A percentile compares a stretch with the other conserved stretches of the same genome.
Evolutionary conservation across 2,329 filamentous ascomycete species (phyloP).

Genomic region (Aspergillus persii): DNA sequence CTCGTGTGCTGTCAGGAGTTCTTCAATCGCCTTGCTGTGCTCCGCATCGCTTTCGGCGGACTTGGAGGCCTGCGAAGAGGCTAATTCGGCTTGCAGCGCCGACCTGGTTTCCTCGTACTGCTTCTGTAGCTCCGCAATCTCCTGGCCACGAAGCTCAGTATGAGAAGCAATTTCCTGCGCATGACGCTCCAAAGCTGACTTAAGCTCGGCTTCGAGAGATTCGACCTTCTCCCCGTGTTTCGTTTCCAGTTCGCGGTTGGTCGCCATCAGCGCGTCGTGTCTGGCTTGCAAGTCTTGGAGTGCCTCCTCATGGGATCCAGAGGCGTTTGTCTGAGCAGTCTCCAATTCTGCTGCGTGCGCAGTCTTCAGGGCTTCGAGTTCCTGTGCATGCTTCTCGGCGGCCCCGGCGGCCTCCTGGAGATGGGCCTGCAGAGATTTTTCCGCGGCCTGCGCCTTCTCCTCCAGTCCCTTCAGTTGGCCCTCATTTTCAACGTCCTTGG

Average conservation of each 20-base stretch:
- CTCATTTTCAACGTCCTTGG: constrained; percentile 37
- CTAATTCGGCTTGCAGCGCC: constrained; percentile 38
- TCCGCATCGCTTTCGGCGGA: constrained; percentile 36
- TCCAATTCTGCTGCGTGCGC: constrained; percentile 37
- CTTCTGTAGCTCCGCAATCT: constrained; percentile 35
- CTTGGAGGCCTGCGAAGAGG: constrained; percentile 34
- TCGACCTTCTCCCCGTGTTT: constrained; percentile 32
- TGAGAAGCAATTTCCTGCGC: constrained; percentile 30
- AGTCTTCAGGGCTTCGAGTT: constrained; percentile 34
- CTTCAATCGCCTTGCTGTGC: constrained; percentile 41
- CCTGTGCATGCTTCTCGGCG: constrained; percentile 34
- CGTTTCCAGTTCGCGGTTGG: constrained; percentile 29
- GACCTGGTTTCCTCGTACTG: constrained; percentile 33
- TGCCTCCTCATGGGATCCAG: constrained; percentile 29
- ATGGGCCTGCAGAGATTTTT: constrained; percentile 36
- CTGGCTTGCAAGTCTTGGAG: constrained; percentile 34
- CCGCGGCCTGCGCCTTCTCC: constrained; percentile 34
- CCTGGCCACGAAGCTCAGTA: constrained; percentile 24
- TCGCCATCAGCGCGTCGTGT: constrained; percentile 31
- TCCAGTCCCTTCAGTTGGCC: constrained; percentile 32
- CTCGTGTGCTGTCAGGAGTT: constrained; percentile 40
- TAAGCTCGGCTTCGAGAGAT: constrained; percentile 25
- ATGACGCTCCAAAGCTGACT: constrained; percentile 21
- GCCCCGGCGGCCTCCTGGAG: constrained; percentile 25
- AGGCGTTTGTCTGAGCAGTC: constrained; percentile 28